Evolutionary conservation across 148 eudicot species (phyloP).

Genomic region (Rhododendron griersonianum): DNA sequence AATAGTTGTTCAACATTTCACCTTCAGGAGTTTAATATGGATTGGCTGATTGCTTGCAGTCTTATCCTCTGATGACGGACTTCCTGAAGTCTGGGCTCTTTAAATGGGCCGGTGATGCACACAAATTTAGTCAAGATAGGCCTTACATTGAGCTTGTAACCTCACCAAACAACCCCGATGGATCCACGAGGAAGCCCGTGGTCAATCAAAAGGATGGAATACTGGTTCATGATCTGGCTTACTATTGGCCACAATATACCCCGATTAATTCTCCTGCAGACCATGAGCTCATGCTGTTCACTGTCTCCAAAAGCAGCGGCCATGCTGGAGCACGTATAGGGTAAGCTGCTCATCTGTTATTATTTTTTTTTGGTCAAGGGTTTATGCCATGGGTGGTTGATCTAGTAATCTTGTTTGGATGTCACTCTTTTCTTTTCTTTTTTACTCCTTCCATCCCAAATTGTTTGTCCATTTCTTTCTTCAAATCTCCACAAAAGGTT

Average conservation of each 20-base stretch:
- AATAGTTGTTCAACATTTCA: not conserved
- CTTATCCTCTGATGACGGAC: slow-evolving; percentile 72
- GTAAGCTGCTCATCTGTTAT: slow-evolving; percentile 27
- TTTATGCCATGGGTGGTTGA: not conserved
- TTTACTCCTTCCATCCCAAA: not conserved
- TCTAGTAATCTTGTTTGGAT: not conserved
- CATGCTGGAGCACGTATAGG: slow-evolving; percentile 97
- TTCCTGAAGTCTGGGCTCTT: slow-evolving; percentile 86
- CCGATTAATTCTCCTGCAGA: slow-evolving; percentile 73
- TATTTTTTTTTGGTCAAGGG: not conserved
- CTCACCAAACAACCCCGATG: slow-evolving; percentile 98
- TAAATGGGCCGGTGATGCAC: slow-evolving; percentile 90
- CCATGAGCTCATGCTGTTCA: slow-evolving; percentile 85
- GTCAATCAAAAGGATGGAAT: slow-evolving; percentile 64
- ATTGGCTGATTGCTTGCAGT: slow-evolving; percentile 46
- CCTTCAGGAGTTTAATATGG: not conserved
- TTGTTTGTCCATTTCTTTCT: not conserved
- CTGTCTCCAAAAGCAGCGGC: slow-evolving; percentile 93
- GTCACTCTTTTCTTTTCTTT: not conserved
- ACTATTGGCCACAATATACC: slow-evolving; percentile 98
- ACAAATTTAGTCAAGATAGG: slow-evolving; percentile 37
- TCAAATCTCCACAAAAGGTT: not conserved
- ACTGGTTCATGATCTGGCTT: slow-evolving; percentile 79
- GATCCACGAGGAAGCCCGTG: slow-evolving; percentile 58
- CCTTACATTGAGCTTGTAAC: slow-evolving; percentile 95